Evolutionary conservation across 352 stramenopile genomes (phyloP).

Genomic region (Phytophthora pluvialis): DNA sequence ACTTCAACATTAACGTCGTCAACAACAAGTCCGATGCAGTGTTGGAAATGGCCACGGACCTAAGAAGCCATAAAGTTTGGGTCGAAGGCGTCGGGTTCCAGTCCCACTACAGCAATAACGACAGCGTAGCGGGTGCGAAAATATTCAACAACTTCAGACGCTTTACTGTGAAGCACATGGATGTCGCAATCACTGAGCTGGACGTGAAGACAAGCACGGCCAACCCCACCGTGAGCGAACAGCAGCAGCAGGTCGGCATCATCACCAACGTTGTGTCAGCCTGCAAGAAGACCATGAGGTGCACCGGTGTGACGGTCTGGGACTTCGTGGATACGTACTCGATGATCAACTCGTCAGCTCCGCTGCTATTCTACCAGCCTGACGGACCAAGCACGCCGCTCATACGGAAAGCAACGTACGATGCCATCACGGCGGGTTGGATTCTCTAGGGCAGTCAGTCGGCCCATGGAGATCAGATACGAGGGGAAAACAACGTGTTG

Average conservation of each 20-base stretch:
- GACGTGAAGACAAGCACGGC: slow-evolving; percentile 35
- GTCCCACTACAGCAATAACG: slow-evolving; percentile 38
- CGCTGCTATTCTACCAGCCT: slow-evolving; percentile 40
- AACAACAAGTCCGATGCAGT: slow-evolving; percentile 45
- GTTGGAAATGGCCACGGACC: slow-evolving; percentile 24
- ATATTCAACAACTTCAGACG: slow-evolving; percentile 39
- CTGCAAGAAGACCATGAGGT: slow-evolving; percentile 38
- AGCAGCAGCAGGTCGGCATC: slow-evolving; percentile 35
- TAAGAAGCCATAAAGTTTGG: slow-evolving; percentile 28
- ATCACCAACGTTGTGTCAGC: slow-evolving; percentile 36
- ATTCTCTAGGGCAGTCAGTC: slow-evolving; percentile 17
- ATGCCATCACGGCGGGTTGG: slow-evolving; percentile 36
- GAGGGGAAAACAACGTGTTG: not conserved
- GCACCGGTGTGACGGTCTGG: slow-evolving; percentile 33
- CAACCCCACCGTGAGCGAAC: slow-evolving; percentile 30
- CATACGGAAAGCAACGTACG: slow-evolving; percentile 37
- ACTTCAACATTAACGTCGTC: slow-evolving; percentile 36
- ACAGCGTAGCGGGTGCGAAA: slow-evolving; percentile 21
- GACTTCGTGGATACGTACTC: slow-evolving; percentile 43
- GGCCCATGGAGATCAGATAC: not conserved
- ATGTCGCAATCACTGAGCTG: slow-evolving; percentile 41
- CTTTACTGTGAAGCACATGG: slow-evolving; percentile 32
- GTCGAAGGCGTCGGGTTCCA: slow-evolving; percentile 41
- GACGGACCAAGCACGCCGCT: slow-evolving; percentile 29
- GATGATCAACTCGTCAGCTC: slow-evolving; percentile 22